Base-by-base conservation (phyloP, 208 protist species). In the Leishmania amazonensis region DNA sequence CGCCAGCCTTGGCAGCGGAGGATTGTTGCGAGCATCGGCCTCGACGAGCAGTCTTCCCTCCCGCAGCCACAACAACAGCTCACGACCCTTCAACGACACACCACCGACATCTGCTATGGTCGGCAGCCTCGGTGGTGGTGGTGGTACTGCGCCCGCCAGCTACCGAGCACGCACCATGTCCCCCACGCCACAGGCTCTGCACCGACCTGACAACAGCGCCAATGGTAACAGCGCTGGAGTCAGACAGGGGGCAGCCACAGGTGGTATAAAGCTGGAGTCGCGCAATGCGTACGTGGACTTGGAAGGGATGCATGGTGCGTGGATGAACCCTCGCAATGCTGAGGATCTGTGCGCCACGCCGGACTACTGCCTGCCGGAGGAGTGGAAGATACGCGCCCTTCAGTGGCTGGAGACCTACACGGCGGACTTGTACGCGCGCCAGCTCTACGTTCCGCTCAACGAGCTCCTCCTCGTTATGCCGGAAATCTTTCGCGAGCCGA, bases 381-480 rank as follows among this genome's bases (percentile, higher is more conserved):
- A 92, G 73, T 97, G 94, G 93, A 91, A 93, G 83, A 75, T 93
- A 81, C 91, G 93, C 9, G 89, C 93, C 31, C 82, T 95, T 73
- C 94, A 97, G 85, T 96, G 93, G 93, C 83, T 97, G 21, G 93
- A 96, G 54, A 81, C 85, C 64, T 97, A 97, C 85, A 93, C 90
- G 9, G 81, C 88, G 17, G 81, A 90, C 38, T 85, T 97, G 11
- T 90, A 93, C 72, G 85, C 79, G 11, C 85, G 80, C 15, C 73
- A 93, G 76, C 87, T 97, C 8, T 95, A 92, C 86, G 93, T 96
- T 0, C 90, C 94, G 0, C 82, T 96, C 4, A 96, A 97, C 79
- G 93, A 97, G 81, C 85, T 97, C 21, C 86, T 95, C 3, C 83
- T 97, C 57, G 88, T 95, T 54, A 86, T 95, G 71, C 93, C 92